phyloP scores from a whole-genome alignment of 2,329 filamentous ascomycete species.

The Arthrobotrys pseudoclavata region DNA sequence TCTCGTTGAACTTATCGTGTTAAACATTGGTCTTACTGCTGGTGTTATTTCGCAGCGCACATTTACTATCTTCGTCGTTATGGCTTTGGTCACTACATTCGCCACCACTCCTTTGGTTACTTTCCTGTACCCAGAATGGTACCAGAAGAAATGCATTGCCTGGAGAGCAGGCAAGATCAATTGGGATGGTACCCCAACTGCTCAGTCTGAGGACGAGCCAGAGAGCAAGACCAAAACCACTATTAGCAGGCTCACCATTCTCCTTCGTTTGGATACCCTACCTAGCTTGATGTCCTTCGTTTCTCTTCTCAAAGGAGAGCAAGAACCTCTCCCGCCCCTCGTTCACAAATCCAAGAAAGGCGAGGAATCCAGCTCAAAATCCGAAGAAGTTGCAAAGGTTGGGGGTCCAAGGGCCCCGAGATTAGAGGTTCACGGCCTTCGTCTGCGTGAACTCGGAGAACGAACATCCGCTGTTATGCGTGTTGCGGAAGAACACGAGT shows the following conservation, averaged over 20 bases:
- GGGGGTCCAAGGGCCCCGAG: constrained; percentile 67
- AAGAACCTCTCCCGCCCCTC: constrained; percentile 63
- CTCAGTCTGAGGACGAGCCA: constrained; percentile 61
- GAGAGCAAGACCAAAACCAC: constrained; percentile 67
- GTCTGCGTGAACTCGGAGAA: constrained; percentile 87
- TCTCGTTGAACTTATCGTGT: constrained; percentile 92
- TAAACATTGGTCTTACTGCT: constrained; percentile 87
- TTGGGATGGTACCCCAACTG: constrained; percentile 78
- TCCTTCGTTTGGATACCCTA: constrained; percentile 86
- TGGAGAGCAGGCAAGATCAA: constrained; percentile 91
- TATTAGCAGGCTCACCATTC: constrained; percentile 79
- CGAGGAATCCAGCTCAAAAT: constrained; percentile 61
- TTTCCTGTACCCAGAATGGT: constrained; percentile 81
- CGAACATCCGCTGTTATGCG: constrained; percentile 96
- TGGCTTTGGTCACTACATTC: constrained; percentile 90
- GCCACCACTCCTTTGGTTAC: constrained; percentile 82
- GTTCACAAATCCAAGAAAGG: constrained; percentile 65
- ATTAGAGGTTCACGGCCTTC: constrained; percentile 84
- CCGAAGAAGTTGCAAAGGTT: constrained; percentile 52
- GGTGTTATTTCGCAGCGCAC: constrained; percentile 83
- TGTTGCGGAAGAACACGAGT: constrained; percentile 83
- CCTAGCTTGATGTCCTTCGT: constrained; percentile 85
- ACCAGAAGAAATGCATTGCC: constrained; percentile 78
- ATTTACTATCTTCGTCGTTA: constrained; percentile 94
- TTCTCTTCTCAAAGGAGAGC: constrained; percentile 78